Evolutionary conservation across 2,329 filamentous ascomycete species (phyloP).

Genomic region (Arthrinium phaeospermum): DNA sequence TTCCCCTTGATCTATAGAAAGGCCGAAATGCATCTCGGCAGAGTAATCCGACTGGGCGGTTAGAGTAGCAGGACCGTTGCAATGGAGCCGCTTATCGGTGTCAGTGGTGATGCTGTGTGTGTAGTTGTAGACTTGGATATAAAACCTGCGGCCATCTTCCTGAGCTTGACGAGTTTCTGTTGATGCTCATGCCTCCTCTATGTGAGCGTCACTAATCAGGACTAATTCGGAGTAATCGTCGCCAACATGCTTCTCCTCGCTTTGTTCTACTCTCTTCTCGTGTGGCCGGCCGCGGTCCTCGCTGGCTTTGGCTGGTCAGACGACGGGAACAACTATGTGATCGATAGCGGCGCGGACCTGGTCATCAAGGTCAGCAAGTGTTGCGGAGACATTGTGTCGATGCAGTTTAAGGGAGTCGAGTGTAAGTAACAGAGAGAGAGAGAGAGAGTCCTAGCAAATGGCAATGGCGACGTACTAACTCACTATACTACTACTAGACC

Average conservation of each 20-base stretch:
- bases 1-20: neutral
- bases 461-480: neutral
- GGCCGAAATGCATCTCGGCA: neutral
- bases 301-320: conserved; percentile 48
- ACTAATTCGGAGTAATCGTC: neutral
- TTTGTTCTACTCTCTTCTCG: conserved; percentile 33
- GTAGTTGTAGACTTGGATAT: neutral
- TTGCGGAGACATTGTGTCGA: conserved; percentile 42
- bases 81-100: neutral
- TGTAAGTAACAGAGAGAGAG: neutral
- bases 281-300: conserved; percentile 37
- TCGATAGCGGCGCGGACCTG: conserved; percentile 40
- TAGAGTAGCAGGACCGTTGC: neutral
- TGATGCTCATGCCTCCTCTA: neutral
- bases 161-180: neutral
- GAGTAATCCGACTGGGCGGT: neutral
- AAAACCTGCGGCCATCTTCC: neutral
- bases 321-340: conserved; percentile 44
- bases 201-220: neutral
- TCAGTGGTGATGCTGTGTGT: too few species aligned
- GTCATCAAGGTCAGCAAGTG: conserved; percentile 43
- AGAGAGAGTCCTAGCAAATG: too few species aligned
- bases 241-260: conserved; percentile 35
- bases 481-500: neutral
- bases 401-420: conserved; percentile 27